These are phyloP conservation scores for Neltuma alba DNA, from an alignment of 306 rosid genomes.

Conservation along the genomic window DNA sequence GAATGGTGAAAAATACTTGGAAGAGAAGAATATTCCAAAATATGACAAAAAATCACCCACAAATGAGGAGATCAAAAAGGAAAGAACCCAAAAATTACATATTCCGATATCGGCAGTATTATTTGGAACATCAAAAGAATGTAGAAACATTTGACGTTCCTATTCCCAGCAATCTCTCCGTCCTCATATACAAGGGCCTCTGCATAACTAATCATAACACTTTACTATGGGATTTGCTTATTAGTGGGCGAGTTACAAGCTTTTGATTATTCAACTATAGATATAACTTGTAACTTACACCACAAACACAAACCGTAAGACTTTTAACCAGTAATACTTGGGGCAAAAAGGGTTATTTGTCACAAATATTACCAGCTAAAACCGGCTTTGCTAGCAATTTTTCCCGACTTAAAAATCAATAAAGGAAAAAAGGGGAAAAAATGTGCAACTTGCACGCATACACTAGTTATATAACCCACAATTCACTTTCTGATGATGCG, in stretches of 20 bases:
- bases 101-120: neutral
- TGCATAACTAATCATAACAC: neutral
- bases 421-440: neutral
- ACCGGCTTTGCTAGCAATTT: slow-evolving; percentile 11
- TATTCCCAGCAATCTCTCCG: slow-evolving; percentile 4
- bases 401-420: slow-evolving; percentile 19
- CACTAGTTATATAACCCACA: neutral
- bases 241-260: neutral
- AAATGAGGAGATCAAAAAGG: neutral
- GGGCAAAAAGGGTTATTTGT: neutral
- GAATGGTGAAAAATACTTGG: neutral
- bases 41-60: neutral
- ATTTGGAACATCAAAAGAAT: slow-evolving; percentile 31
- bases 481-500: slow-evolving; percentile 7
- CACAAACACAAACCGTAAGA: neutral
- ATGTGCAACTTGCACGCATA: neutral
- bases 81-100: neutral
- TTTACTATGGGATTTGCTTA: neutral
- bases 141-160: slow-evolving; percentile 16
- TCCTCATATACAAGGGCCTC: slow-evolving; percentile 33
- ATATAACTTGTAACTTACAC: slow-evolving; percentile 22
- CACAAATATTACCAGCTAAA: slow-evolving; percentile 21
- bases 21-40: neutral
- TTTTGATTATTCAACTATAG: neutral
- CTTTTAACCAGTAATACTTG: slow-evolving; percentile 21